These are phyloP conservation scores for Polytolypa hystricis DNA, from an alignment of 2,329 filamentous ascomycete genomes.

Conservation along the genomic window DNA sequence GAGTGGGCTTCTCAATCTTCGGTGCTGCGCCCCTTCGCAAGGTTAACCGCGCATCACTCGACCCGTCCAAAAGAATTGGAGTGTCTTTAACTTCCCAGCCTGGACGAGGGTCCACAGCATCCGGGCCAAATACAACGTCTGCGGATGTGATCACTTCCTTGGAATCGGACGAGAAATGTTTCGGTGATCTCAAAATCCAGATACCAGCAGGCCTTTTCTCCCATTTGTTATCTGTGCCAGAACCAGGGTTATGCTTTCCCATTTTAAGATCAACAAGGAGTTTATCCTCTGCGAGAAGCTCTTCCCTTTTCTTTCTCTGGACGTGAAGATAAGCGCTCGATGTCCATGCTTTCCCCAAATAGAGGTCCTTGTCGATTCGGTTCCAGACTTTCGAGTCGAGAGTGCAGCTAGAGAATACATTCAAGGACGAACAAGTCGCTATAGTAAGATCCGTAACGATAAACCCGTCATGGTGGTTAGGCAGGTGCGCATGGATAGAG, in stretches of 20 bases:
- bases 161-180: constrained; percentile 63
- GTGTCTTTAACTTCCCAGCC: constrained; percentile 74
- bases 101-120: constrained; percentile 78
- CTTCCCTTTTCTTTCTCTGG: constrained; percentile 74
- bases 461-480: constrained; percentile 70
- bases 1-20: constrained; percentile 56
- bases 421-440: constrained; percentile 62
- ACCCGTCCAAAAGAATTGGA: constrained; percentile 53
- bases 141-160: constrained; percentile 65
- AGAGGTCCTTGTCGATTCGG: constrained; percentile 80
- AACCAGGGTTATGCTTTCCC: constrained; percentile 57
- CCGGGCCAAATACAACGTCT: constrained; percentile 79
- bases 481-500: constrained; percentile 76
- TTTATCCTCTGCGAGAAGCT: constrained; percentile 61
- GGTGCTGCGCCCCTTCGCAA: constrained; percentile 60
- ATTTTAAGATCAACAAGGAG: constrained; percentile 72
- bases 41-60: constrained; percentile 63
- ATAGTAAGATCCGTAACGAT: constrained; percentile 80
- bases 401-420: constrained; percentile 63
- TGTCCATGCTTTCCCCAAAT: constrained; percentile 62
- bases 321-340: constrained; percentile 72
- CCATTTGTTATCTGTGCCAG: constrained; percentile 53
- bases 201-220: constrained; percentile 65
- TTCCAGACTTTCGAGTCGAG: constrained; percentile 66
- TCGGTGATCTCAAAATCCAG: constrained; percentile 68